Evolutionary conservation across 148 eudicot species (phyloP).

Genomic region (Rhododendron simsii): DNA sequence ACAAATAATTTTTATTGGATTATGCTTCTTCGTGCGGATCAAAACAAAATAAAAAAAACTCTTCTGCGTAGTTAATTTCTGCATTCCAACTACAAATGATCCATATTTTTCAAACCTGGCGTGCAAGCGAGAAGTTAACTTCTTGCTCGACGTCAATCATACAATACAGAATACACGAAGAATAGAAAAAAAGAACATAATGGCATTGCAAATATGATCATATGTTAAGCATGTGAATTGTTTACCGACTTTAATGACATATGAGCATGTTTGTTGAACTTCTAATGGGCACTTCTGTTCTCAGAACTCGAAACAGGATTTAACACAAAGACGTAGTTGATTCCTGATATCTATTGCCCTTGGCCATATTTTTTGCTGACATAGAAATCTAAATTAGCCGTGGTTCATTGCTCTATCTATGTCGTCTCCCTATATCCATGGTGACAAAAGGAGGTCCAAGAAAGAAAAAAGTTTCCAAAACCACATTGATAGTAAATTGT

Average conservation of each 20-base stretch:
- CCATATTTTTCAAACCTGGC: neutral
- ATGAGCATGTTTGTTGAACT: neutral
- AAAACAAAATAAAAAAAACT: too few species aligned
- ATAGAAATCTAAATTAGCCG: neutral
- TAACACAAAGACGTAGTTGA: neutral
- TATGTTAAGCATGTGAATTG: neutral
- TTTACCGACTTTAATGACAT: neutral
- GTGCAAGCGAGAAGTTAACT: neutral
- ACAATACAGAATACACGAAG: neutral
- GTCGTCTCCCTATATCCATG: neutral
- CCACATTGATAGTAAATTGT: neutral
- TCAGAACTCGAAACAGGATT: neutral
- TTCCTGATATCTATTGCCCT: neutral
- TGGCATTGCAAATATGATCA: too few species aligned
- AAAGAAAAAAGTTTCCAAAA: neutral
- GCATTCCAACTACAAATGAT: neutral
- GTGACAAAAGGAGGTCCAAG: neutral
- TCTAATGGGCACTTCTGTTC: neutral
- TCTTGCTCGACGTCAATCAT: neutral
- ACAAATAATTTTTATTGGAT: too few species aligned
- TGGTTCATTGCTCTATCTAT: too few species aligned
- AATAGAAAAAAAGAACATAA: too few species aligned
- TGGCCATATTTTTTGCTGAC: neutral
- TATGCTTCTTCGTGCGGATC: too few species aligned
- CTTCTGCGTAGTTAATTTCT: too few species aligned